Percentiles rank a stretch among this genome's conserved stretches.
Conservation (phyloP, 768 basidiomycete species). For the Mycena alexandri region DNA sequence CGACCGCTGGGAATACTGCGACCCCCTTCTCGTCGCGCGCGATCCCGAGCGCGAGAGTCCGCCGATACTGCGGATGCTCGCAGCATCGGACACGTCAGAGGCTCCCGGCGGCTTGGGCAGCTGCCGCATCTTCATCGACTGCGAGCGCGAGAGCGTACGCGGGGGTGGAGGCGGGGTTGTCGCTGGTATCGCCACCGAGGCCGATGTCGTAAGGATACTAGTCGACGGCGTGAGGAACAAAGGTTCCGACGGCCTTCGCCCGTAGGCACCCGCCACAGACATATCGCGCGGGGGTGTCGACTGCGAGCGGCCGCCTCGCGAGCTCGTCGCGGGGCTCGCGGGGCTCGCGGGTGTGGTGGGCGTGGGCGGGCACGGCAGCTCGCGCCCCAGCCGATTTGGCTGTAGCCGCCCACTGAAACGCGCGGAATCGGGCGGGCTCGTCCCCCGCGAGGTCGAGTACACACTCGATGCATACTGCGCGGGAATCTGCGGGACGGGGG, state of each 20-base stretch:
- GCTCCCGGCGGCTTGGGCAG: constrained; percentile 32
- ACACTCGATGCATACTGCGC: constrained; percentile 42
- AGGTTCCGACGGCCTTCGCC: constrained; percentile 33
- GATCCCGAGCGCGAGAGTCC: neutral
- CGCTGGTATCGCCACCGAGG: neutral
- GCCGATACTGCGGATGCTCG: constrained; percentile 29
- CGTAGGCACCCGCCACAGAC: constrained; percentile 27
- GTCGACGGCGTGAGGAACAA: constrained; percentile 18
- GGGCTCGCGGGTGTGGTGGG: constrained; percentile 7
- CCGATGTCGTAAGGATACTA: constrained; percentile 9
- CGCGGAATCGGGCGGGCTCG: constrained; percentile 36
- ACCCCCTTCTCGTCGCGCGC: constrained; percentile 18
- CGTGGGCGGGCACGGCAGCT: constrained; percentile 37
- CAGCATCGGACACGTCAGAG: constrained; percentile 36
- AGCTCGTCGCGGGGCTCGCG: no score
- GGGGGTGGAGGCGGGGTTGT: constrained; percentile 14
- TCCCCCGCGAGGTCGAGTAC: constrained; percentile 21
- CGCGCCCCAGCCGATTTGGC: constrained; percentile 9
- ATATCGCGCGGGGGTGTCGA: constrained; percentile 52
- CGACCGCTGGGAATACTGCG: constrained; percentile 36
- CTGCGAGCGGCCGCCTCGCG: constrained; percentile 43
- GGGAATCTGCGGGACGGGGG: constrained; percentile 56
- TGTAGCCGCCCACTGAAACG: constrained; percentile 2
- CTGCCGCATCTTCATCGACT: constrained; percentile 43
- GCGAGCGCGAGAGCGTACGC: constrained; percentile 49